phyloP scores from a whole-genome alignment of 768 basidiomycete species.

The Crassisporium funariophilum region DNA sequence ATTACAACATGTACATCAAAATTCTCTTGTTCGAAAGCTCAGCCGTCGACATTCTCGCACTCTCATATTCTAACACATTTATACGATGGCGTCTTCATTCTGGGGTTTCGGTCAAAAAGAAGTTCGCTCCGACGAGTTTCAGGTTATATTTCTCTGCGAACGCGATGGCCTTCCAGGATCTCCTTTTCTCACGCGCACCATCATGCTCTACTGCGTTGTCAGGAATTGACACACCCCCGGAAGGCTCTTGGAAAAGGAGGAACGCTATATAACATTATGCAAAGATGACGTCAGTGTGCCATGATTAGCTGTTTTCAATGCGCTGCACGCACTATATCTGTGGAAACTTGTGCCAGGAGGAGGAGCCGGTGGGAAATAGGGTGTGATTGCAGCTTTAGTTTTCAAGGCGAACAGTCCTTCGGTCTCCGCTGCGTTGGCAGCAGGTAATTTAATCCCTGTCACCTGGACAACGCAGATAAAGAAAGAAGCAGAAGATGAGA shows the following conservation, averaged over 20 bases:
- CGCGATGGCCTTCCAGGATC: constrained; percentile 54
- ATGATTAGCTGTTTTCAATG: no score
- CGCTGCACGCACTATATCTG: constrained; percentile 62
- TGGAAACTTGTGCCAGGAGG: constrained; percentile 55
- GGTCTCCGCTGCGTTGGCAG: constrained; percentile 23
- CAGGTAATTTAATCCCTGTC: constrained; percentile 37
- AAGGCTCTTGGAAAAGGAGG: constrained; percentile 63
- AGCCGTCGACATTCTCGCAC: no score
- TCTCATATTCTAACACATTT: background rate
- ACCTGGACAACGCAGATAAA: constrained; percentile 28
- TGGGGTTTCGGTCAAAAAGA: constrained; percentile 45
- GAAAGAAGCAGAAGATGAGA: background rate
- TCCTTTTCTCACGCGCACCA: constrained; percentile 43
- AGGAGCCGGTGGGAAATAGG: constrained; percentile 60
- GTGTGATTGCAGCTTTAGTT: constrained; percentile 49
- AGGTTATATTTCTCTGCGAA: constrained; percentile 56
- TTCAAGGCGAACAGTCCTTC: constrained; percentile 39
- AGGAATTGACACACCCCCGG: constrained; percentile 41
- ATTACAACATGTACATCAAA: no score
- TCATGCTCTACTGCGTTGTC: constrained; percentile 47
- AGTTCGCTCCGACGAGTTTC: constrained; percentile 61
- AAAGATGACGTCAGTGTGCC: background rate
- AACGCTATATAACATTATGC: constrained; percentile 39
- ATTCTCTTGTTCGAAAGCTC: no score
- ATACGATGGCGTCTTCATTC: no score